phyloP scores from a whole-genome alignment of 305 asterid genomes.

The Fraxinus velutina region DNA sequence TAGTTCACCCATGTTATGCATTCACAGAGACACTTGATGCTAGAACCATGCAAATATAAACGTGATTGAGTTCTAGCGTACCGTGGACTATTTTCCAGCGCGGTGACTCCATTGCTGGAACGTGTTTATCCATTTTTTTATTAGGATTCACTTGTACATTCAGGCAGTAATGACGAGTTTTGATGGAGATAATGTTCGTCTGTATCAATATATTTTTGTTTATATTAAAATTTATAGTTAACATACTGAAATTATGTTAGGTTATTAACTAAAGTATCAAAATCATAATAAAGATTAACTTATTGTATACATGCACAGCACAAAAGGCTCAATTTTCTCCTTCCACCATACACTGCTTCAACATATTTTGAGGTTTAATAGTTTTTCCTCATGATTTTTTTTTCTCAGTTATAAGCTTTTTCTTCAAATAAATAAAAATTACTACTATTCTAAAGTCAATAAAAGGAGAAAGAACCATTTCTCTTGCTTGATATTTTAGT shows the following conservation, averaged over 20 bases:
- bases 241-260: neutral
- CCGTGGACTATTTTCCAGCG: neutral
- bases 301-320: neutral
- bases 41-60: neutral
- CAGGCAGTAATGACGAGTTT: neutral
- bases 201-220: neutral
- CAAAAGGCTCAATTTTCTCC: neutral
- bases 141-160: neutral
- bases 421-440: neutral
- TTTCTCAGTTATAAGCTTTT: neutral
- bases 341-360: neutral
- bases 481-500: neutral
- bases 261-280: neutral
- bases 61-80: neutral
- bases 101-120: neutral
- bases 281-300: neutral
- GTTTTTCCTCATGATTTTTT: neutral
- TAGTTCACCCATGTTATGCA: neutral
- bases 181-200: neutral
- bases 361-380: neutral
- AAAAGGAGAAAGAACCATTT: neutral
- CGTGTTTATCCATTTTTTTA: neutral
- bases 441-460: neutral
- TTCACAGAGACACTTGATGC: neutral
- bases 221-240: neutral